These are phyloP conservation scores for Colletotrichum sansevieriae DNA, from an alignment of 2,329 filamentous ascomycete species.

Conservation along the genomic window DNA sequence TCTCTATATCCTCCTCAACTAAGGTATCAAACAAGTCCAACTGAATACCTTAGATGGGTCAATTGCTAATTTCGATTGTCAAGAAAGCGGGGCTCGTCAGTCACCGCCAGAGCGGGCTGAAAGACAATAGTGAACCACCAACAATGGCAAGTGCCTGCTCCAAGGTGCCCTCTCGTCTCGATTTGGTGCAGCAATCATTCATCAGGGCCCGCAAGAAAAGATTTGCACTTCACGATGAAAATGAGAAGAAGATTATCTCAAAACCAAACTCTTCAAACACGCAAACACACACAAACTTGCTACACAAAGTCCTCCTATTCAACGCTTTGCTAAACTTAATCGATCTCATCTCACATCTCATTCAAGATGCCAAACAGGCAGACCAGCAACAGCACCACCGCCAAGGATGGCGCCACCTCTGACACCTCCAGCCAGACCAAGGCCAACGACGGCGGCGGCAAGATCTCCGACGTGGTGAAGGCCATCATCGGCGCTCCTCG, in stretches of 20 bases:
- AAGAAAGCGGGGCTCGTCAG: background rate
- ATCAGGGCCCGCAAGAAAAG: background rate
- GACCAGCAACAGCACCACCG: background rate
- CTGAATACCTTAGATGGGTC: too few relatives aligned
- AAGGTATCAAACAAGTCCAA: too few relatives aligned
- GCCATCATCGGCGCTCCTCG: constrained; percentile 1
- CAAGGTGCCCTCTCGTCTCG: constrained; percentile 10
- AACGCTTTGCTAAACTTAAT: background rate
- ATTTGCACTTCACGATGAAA: background rate
- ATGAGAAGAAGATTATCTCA: background rate
- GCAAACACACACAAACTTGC: background rate
- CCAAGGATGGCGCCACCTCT: background rate
- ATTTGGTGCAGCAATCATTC: background rate
- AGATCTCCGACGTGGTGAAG: background rate
- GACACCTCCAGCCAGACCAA: background rate
- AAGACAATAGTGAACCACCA: background rate
- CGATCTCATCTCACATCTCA: background rate
- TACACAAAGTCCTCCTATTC: background rate
- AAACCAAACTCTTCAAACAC: background rate
- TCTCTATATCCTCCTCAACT: too few relatives aligned
- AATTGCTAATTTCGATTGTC: too few relatives aligned
- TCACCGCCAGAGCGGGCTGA: background rate
- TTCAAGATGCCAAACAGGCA: background rate
- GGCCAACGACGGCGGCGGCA: background rate
- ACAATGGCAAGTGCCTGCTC: constrained; percentile 2